A percentile compares a stretch with the other conserved stretches of the same genome.
Conservation (phyloP, 1,139 yeast genomes). For the Saccharomyces hybrid region DNA sequence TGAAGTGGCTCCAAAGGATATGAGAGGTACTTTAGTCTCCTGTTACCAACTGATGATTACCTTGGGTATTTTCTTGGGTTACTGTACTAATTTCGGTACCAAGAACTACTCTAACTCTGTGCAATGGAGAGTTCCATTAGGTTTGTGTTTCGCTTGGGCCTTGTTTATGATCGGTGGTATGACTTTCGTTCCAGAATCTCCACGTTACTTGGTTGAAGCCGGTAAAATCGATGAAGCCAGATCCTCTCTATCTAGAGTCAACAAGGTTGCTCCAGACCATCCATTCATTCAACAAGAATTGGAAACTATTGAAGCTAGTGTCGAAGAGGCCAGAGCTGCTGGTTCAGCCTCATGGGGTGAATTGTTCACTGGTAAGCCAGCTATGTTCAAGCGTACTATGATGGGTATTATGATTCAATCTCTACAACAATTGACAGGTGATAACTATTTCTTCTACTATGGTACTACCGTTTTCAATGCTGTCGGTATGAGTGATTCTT, state of each 20-base stretch:
- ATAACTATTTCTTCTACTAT: constrained; percentile 72
- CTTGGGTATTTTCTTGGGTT: constrained; percentile 54
- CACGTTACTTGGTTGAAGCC: constrained; percentile 56
- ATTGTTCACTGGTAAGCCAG: constrained; percentile 30
- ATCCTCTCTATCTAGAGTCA: constrained; percentile 38
- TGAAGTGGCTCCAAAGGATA: constrained; percentile 57
- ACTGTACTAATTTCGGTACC: constrained; percentile 55
- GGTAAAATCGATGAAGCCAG: constrained; percentile 51
- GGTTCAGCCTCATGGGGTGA: constrained; percentile 36
- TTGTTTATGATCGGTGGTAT: constrained; percentile 43
- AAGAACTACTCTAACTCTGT: constrained; percentile 40
- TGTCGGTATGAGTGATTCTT: constrained; percentile 64
- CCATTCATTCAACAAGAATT: constrained; percentile 48
- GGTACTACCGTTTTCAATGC: constrained; percentile 70
- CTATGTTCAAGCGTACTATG: constrained; percentile 51
- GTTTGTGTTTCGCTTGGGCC: constrained; percentile 42
- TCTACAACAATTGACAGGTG: constrained; percentile 71
- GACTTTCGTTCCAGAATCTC: constrained; percentile 68
- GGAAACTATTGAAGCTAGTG: constrained; percentile 53
- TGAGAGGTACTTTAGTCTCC: constrained; percentile 60
- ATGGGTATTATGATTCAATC: constrained; percentile 60
- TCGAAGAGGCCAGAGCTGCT: constrained; percentile 40
- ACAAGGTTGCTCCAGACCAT: constrained; percentile 39
- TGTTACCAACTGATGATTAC: constrained; percentile 60
- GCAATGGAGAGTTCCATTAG: constrained; percentile 59